These are phyloP conservation scores for Fusarium brachygibbosum DNA, from an alignment of 2,329 filamentous ascomycete species.

Conservation along the genomic window DNA sequence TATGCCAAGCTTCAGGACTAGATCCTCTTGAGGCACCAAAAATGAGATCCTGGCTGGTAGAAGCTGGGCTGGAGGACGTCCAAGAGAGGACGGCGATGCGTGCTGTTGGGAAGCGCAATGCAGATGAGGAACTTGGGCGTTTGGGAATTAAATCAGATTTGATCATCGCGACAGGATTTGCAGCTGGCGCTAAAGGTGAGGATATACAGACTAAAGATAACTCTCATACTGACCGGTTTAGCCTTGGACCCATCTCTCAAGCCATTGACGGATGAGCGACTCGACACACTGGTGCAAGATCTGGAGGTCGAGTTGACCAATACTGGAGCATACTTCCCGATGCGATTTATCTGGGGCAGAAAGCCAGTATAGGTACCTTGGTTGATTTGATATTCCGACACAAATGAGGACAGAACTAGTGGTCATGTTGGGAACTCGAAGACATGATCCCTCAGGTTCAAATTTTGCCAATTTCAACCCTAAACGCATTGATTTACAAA, in stretches of 20 bases:
- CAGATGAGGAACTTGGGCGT: not conserved
- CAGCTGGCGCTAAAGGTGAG: slow-evolving; percentile 16
- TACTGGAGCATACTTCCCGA: not conserved
- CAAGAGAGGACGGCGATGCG: not conserved
- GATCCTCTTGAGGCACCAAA: slow-evolving; percentile 13
- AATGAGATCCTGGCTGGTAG: slow-evolving; percentile 13
- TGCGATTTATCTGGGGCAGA: slow-evolving; percentile 21
- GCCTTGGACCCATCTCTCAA: not conserved
- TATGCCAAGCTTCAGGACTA: slow-evolving; percentile 6
- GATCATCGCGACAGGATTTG: slow-evolving; percentile 13
- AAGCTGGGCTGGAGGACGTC: not conserved
- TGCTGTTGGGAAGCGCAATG: not conserved
- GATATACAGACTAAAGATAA: fast-evolving
- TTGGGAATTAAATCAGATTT: slow-evolving; percentile 7
- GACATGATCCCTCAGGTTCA: not conserved
- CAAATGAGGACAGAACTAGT: not conserved
- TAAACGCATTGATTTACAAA: too few species aligned
- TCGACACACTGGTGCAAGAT: not conserved
- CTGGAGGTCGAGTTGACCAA: not conserved
- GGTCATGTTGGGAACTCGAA: not conserved
- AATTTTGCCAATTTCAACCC: not conserved
- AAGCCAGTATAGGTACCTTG: not conserved
- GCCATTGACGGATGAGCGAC: not conserved
- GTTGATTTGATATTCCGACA: not conserved
- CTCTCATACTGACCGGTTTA: not conserved